Evolutionary conservation across 2,329 filamentous ascomycete species (phyloP).

Genomic region (Alternaria atra): DNA sequence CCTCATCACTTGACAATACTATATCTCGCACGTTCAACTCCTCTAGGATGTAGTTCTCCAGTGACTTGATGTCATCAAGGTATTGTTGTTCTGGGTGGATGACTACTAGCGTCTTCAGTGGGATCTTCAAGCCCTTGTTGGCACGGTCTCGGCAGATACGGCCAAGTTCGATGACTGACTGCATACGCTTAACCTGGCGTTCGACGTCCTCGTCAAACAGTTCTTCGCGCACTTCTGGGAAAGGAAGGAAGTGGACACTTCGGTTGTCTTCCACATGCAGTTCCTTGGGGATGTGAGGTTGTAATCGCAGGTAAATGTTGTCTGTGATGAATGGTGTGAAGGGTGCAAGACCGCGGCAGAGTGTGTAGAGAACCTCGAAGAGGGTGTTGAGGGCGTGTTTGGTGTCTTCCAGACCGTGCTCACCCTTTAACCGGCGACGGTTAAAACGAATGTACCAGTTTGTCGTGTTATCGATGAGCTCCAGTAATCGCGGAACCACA

Average conservation of each 20-base stretch:
- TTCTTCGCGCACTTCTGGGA: conserved; percentile 87
- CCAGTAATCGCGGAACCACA: conserved; percentile 83
- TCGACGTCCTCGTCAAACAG: conserved; percentile 88
- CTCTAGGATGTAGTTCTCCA: conserved; percentile 88
- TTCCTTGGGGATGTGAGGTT: conserved; percentile 80
- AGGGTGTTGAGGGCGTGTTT: conserved; percentile 90
- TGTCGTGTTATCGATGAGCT: conserved; percentile 92
- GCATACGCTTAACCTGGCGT: conserved; percentile 88
- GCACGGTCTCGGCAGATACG: conserved; percentile 86
- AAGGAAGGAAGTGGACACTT: conserved; percentile 91
- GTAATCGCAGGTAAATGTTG: conserved; percentile 86
- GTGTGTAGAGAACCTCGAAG: conserved; percentile 90
- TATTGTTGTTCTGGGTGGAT: conserved; percentile 86
- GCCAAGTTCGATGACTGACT: conserved; percentile 91
- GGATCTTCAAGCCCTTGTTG: conserved; percentile 86
- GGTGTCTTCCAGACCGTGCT: conserved; percentile 85
- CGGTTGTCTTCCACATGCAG: conserved; percentile 75
- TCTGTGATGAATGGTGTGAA: conserved; percentile 97
- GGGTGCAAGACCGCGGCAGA: conserved; percentile 86
- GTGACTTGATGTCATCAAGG: conserved; percentile 82
- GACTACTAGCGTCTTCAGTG: conserved; percentile 87
- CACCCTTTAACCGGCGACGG: conserved; percentile 87
- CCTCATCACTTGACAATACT: conserved; percentile 84
- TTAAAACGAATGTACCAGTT: conserved; percentile 99
- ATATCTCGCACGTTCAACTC: conserved; percentile 91